These are phyloP conservation scores for Helminthosporium solani DNA, from an alignment of 2,329 filamentous ascomycete species.

Conservation along the genomic window DNA sequence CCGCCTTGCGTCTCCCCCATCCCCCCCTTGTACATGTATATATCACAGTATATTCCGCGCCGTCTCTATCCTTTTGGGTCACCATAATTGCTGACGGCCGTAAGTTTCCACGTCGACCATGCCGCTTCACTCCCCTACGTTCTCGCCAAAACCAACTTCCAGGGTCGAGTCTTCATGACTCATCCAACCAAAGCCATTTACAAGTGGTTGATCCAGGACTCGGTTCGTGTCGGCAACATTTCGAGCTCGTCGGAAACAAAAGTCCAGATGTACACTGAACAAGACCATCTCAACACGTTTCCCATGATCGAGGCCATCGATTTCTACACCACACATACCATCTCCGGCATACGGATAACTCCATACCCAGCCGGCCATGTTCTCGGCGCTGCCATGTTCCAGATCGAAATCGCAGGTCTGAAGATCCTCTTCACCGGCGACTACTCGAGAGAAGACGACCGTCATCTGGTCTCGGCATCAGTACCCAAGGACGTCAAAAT, in stretches of 20 bases:
- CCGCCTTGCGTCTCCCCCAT: constrained; percentile 20
- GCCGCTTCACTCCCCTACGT: constrained; percentile 98
- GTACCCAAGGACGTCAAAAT: constrained; percentile 88
- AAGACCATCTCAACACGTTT: constrained; percentile 91
- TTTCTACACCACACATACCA: constrained; percentile 96
- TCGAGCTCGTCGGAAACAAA: constrained; percentile 62
- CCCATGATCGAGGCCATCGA: constrained; percentile 95
- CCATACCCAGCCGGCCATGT: constrained; percentile 97
- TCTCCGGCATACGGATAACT: constrained; percentile 93
- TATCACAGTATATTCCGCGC: constrained; percentile 11
- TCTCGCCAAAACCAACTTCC: constrained; percentile 96
- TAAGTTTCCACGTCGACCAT: constrained; percentile 96
- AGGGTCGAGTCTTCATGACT: constrained; percentile 96
- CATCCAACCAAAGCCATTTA: constrained; percentile 99
- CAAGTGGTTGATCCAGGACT: constrained; percentile 98
- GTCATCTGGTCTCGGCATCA: constrained; percentile 90
- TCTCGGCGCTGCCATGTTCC: constrained; percentile 96
- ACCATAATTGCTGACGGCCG: constrained; percentile 18
- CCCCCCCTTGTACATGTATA: constrained; percentile 27
- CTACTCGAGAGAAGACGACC: constrained; percentile 92
- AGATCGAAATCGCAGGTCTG: constrained; percentile 93
- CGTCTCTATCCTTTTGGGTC: not conserved
- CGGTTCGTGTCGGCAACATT: constrained; percentile 80
- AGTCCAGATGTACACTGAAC: constrained; percentile 82
- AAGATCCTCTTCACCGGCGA: constrained; percentile 98